Evolutionary conservation across 2,329 filamentous ascomycete species (phyloP).

Genomic region (Coniochaeta ligniaria): DNA sequence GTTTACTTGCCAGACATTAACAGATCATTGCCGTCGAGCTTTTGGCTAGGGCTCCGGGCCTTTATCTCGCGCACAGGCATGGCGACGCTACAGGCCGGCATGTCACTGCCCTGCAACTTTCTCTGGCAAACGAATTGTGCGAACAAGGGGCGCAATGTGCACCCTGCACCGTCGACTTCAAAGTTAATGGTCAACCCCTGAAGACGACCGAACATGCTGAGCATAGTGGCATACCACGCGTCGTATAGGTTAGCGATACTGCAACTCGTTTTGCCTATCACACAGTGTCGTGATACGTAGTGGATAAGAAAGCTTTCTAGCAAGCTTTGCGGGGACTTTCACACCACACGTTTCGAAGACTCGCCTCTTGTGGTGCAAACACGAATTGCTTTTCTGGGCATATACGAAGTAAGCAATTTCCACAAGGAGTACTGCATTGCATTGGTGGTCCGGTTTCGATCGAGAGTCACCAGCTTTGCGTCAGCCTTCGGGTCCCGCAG

Average conservation of each 20-base stretch:
- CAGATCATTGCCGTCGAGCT: neutral
- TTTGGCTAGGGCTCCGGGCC: too few species aligned
- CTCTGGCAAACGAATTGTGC: neutral
- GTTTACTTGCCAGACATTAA: neutral
- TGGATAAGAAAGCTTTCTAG: too few species aligned
- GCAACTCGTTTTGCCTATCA: neutral
- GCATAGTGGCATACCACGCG: neutral
- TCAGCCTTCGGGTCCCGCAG: neutral
- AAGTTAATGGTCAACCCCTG: neutral
- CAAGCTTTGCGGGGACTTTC: too few species aligned
- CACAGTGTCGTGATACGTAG: neutral
- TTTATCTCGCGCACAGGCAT: neutral
- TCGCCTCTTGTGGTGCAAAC: neutral
- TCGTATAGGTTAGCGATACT: neutral
- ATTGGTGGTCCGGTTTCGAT: neutral
- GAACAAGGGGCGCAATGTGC: neutral
- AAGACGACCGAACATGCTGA: neutral
- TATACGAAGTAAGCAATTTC: neutral
- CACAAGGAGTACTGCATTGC: neutral
- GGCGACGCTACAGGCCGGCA: neutral
- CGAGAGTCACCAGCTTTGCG: neutral
- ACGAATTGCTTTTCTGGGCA: neutral
- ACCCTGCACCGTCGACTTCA: neutral
- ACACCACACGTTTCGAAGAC: neutral
- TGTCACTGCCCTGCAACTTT: neutral